Evolutionary conservation across 441 rosid species (phyloP).

Genomic region (Gossypium davidsonii): DNA sequence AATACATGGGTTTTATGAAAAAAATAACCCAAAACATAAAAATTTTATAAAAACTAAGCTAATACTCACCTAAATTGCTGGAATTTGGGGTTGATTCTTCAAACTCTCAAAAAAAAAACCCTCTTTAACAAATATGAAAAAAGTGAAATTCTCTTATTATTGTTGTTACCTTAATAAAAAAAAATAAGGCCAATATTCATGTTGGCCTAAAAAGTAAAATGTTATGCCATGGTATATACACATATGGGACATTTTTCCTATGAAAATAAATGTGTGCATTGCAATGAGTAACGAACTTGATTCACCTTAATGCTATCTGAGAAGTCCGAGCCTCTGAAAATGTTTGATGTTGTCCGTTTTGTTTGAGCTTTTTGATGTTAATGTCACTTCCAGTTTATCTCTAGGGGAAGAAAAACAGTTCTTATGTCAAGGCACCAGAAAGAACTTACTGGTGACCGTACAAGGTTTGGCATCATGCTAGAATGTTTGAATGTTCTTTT

Average conservation of each 20-base stretch:
- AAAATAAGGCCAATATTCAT: no score
- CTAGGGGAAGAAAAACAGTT: neutral
- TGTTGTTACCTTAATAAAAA: neutral
- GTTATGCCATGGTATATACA: neutral
- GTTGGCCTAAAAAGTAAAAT: neutral
- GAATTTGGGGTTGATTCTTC: neutral
- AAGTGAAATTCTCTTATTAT: neutral
- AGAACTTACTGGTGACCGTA: neutral
- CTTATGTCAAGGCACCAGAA: neutral
- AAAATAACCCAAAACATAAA: neutral
- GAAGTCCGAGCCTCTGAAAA: neutral
- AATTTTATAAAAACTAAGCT: neutral
- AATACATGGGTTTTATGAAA: neutral
- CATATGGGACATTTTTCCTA: neutral
- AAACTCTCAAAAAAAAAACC: neutral
- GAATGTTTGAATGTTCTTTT: neutral
- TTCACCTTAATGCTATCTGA: neutral
- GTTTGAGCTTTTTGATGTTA: neutral
- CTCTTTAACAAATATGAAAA: neutral
- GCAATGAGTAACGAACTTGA: neutral
- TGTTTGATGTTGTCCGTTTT: neutral
- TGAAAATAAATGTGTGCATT: neutral
- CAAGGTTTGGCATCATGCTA: neutral
- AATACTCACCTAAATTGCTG: neutral
- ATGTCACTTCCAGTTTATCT: neutral